Evolutionary conservation across 768 basidiomycete species (phyloP).

Genomic region (Crassisporium funariophilum): DNA sequence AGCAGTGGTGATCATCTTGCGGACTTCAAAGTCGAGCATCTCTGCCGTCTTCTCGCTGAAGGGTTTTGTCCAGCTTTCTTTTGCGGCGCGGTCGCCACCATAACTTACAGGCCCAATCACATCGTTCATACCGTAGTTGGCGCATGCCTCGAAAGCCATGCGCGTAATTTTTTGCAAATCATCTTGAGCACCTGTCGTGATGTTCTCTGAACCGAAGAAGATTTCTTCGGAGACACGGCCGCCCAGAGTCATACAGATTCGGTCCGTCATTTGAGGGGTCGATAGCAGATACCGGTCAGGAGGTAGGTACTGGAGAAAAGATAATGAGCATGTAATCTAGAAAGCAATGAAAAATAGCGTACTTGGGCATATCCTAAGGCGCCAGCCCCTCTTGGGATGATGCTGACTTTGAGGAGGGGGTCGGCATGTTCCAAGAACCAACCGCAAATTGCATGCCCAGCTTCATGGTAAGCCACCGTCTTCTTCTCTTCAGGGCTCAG

Average conservation of each 20-base stretch:
- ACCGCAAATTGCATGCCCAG: slow-evolving; percentile 96
- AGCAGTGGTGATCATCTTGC: slow-evolving; percentile 93
- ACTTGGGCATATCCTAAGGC: slow-evolving; percentile 97
- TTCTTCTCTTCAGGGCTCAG: slow-evolving; percentile 96
- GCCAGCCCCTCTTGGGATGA: slow-evolving; percentile 95
- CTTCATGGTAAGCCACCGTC: slow-evolving; percentile 98
- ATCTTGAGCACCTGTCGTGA: slow-evolving; percentile 98
- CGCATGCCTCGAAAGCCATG: slow-evolving; percentile 96
- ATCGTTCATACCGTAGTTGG: slow-evolving; percentile 96
- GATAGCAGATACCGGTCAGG: slow-evolving; percentile 95
- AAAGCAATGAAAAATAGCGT: slow-evolving; percentile 20
- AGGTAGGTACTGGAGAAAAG: slow-evolving; percentile 72
- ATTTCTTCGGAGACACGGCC: slow-evolving; percentile 98
- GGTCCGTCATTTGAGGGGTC: slow-evolving; percentile 90
- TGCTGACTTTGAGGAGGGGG: slow-evolving; percentile 95
- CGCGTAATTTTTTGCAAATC: slow-evolving; percentile 97
- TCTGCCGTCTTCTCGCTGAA: slow-evolving; percentile 98
- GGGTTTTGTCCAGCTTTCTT: slow-evolving; percentile 93
- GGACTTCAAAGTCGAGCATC: slow-evolving; percentile 87
- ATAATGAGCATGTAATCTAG: neutral
- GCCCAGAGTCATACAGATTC: slow-evolving; percentile 98
- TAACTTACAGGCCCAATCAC: slow-evolving; percentile 96
- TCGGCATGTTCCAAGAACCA: slow-evolving; percentile 99
- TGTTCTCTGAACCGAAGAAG: slow-evolving; percentile 88
- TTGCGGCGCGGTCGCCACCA: slow-evolving; percentile 81